Evolutionary conservation across 768 basidiomycete genomes (phyloP), one percentile per base, ranked within the genome.

Genomic region (Gloeopeniophorella convolvens): DNA sequence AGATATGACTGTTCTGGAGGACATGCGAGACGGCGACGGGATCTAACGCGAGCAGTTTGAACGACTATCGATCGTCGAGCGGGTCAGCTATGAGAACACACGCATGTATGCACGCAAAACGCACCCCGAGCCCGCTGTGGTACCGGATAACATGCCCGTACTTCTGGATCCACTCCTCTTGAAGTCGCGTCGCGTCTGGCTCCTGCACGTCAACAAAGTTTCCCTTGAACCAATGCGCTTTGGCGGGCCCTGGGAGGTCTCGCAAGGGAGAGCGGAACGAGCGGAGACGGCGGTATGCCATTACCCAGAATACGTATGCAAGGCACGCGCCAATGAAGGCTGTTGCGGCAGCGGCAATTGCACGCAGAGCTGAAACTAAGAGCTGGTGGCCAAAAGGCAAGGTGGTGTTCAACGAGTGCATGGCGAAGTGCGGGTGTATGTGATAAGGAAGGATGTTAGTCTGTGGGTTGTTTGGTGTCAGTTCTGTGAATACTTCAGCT

Each of bases 31-130:
- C 31, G 1, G 70, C 70, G 9, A 60, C 55, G 2, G 69, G 62
- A 54, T 73, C 72, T 16, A 62, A 51, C 4, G 68, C 65, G 45
- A 64, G 52, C 36, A 70, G 59, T 32, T 67, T 60, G 10, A 58
- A 49, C 13, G 20, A 1, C 56, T 57, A n/a, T n/a, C n/a, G n/a
- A n/a, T n/a, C n/a, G n/a, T n/a, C n/a, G n/a, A n/a, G n/a, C n/a
- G n/a, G n/a, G n/a, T n/a, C n/a, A n/a, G n/a, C n/a, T n/a, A n/a
- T n/a, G n/a, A n/a, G n/a, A n/a, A n/a, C n/a, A n/a, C n/a, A n/a
- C 13, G 2, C 12, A 21, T 4, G 11, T n/a, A 20, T 4, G 28
- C 9, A 15, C 11, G 18, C 3, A 9, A 27, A 39, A 41, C 55
- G 44, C 8, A 57, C 56, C 26, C 37, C 42, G 7, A 57, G 31